Conservation (phyloP, 768 basidiomycete species). For the Chalciporus sphaerocephalus region DNA sequence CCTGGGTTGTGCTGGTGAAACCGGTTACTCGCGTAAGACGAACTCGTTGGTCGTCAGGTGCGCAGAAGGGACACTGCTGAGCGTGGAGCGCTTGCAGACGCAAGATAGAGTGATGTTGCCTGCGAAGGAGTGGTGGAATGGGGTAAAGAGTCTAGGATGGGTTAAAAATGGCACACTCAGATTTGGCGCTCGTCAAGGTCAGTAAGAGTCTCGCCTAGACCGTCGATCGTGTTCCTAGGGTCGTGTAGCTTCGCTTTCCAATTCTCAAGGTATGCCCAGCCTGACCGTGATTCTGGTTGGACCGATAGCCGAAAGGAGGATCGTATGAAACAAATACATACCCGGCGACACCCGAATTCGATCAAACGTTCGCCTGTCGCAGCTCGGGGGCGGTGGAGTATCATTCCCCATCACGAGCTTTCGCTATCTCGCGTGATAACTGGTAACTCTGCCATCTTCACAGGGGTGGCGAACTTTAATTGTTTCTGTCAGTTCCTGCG, state of each 20-base stretch:
- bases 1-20: conserved; percentile 38
- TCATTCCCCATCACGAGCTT: no score
- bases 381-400: no score
- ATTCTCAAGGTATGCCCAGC: neutral
- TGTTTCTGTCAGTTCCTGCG: neutral
- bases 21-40: conserved; percentile 38
- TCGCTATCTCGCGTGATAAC: neutral
- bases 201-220: neutral
- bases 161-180: conserved; percentile 16
- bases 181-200: neutral
- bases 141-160: conserved; percentile 39
- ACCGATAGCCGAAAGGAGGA: neutral
- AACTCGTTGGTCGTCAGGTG: conserved; percentile 52
- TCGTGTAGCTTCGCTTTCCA: neutral
- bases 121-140: conserved; percentile 80
- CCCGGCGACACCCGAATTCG: neutral
- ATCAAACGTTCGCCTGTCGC: neutral
- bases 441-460: neutral
- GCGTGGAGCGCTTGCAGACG: conserved; percentile 55
- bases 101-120: conserved; percentile 52
- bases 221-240: neutral
- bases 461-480: neutral
- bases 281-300: neutral
- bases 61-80: conserved; percentile 46
- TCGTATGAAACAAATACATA: neutral